Base-by-base conservation (phyloP, 345 rosid genomes). In the Turritis glabra region DNA sequence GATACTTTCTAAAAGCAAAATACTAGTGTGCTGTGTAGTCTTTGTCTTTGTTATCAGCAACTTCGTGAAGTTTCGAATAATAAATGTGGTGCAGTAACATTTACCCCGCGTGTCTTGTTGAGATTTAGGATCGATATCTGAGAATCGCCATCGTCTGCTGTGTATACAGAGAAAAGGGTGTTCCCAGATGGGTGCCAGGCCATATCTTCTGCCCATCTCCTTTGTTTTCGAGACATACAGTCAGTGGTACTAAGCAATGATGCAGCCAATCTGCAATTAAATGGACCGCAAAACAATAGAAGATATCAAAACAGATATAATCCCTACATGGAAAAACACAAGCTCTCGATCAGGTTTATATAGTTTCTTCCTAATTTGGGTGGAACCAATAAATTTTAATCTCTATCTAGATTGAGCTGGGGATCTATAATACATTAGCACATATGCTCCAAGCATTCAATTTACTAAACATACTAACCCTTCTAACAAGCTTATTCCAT, bases 151-250 rank as follows among this genome's bases (percentile, higher is more conserved):
- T 82, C 81, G 72, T 94, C 97, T 37, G 95, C 97, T 71, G 82
- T 82, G 72, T 89, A 90, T 64, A 77, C 85, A 69, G 80, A 84
- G 68, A 90, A 79, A 61, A 94, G 73, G 76, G 88, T 84, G 82
- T 87, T 73, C 74, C 98, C 97, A 1, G 77, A 72, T 44, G 97
- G 98, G 74, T 91, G 96, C 98, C 97, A 94, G 21, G 91, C 88
- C 62, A 90, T 78, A 80, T 94, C 98, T 85, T 94, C 98, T 43
- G 90, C 96, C 97, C 98, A 94, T 81, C 92, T 89, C 79, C 90
- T 85, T 68, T 88, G 87, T 77, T 77, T 73, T 32, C 83, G 80
- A 72, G 97, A 91, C 23, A 56, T 53, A 73, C 93, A 88, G 77
- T 91, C 93, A 0, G 87, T 80, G 22, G 81, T 47, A 79, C 89